Evolutionary conservation across 495 filamentous ascomycete species (phyloP).

Genomic region (Penicillium angulare): DNA sequence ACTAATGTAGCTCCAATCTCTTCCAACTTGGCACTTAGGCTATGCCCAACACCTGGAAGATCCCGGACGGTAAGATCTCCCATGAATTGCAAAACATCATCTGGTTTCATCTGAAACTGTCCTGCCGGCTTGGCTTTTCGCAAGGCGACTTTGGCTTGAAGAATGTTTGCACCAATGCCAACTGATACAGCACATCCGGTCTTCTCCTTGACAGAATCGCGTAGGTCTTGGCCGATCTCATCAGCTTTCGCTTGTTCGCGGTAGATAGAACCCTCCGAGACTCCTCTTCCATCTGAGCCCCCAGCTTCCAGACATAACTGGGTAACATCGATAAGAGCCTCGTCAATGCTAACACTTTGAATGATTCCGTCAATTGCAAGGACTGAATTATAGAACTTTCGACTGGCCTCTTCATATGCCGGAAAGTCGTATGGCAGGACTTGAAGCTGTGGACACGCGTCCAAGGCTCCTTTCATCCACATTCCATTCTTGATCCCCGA

Average conservation of each 20-base stretch:
- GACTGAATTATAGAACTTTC: conserved; percentile 81
- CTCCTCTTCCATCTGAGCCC: conserved; percentile 64
- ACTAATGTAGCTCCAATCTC: conserved; percentile 82
- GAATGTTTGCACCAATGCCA: conserved; percentile 89
- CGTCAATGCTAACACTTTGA: conserved; percentile 96
- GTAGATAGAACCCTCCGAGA: conserved; percentile 71
- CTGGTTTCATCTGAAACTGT: conserved; percentile 80
- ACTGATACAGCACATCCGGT: conserved; percentile 88
- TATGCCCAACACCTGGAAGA: conserved; percentile 85
- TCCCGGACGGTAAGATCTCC: conserved; percentile 71
- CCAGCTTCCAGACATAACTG: conserved; percentile 61
- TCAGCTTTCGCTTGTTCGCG: conserved; percentile 80
- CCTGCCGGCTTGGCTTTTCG: conserved; percentile 94
- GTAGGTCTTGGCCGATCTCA: conserved; percentile 64
- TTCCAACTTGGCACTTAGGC: conserved; percentile 78
- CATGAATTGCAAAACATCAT: conserved; percentile 74
- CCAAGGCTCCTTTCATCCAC: conserved; percentile 93
- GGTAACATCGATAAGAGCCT: conserved; percentile 82
- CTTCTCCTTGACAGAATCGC: conserved; percentile 64
- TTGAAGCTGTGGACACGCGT: conserved; percentile 81
- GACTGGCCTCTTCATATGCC: conserved; percentile 89
- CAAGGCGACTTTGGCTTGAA: conserved; percentile 86
- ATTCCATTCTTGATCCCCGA: conserved; percentile 94
- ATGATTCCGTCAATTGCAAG: conserved; percentile 76
- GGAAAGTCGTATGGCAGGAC: conserved; percentile 91